Evolutionary conservation across 805 yeast species (phyloP).

Genomic region (Cyberlindnera subsufficiens): DNA sequence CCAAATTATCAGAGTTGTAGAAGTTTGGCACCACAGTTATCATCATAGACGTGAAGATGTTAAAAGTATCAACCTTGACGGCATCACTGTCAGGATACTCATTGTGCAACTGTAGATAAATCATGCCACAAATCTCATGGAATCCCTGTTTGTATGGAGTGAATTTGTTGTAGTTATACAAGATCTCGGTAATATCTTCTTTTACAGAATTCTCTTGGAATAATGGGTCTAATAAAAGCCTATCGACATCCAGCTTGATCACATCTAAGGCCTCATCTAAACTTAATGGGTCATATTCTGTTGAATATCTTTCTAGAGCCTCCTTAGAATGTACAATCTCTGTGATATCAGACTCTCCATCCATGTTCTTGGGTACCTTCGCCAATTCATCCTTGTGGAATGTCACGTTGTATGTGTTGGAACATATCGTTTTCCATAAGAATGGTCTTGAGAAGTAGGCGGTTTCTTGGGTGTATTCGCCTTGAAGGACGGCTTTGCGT

Average conservation of each 20-base stretch:
- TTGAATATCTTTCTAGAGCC: conserved; percentile 1
- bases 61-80: conserved; percentile 32
- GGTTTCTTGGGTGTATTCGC: conserved; percentile 14
- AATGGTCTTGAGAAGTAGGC: conserved; percentile 17
- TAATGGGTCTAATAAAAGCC: conserved; percentile 22
- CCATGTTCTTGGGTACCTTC: conserved; percentile 6
- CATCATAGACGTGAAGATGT: conserved; percentile 40
- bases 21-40: conserved; percentile 37
- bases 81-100: conserved; percentile 25
- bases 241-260: conserved; percentile 21
- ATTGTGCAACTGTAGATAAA: conserved; percentile 33
- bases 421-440: conserved; percentile 20
- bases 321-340: conserved; percentile 4
- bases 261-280: conserved; percentile 15
- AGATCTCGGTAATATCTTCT: conserved; percentile 18
- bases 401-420: conserved; percentile 16
- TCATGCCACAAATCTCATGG: conserved; percentile 45
- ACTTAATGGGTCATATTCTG: conserved; percentile 7
- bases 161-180: conserved; percentile 21
- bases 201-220: conserved; percentile 11
- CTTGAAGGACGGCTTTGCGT: conserved; percentile 18
- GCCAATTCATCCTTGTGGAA: conserved; percentile 15
- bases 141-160: conserved; percentile 42
- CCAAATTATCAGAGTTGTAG: conserved; percentile 34
- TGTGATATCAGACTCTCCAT: not conserved